A percentile compares a stretch with the other conserved stretches of the same genome.
Evolutionary conservation across 306 rosid genomes (phyloP).

Genomic region (Prinsepia uniflora): DNA sequence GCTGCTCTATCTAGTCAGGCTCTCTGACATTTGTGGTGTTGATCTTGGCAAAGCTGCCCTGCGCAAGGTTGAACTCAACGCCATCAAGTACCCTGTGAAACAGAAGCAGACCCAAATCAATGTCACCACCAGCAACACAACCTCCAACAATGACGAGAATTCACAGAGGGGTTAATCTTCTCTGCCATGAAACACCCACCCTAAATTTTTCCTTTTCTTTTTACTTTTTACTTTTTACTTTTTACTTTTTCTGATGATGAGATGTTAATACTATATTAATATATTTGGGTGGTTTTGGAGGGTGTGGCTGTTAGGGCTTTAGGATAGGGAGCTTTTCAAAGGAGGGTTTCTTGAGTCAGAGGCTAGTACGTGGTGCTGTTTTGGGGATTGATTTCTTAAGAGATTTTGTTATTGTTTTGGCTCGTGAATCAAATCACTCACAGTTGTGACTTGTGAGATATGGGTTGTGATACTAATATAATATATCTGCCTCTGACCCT

Average conservation of each 20-base stretch:
- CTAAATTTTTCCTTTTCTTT: not conserved
- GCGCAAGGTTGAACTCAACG: slow-evolving; percentile 72
- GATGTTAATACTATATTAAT: not conserved
- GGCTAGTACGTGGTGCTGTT: not conserved
- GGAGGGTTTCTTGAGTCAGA: slow-evolving; percentile 3
- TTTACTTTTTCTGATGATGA: too few species aligned
- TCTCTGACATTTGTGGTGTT: slow-evolving; percentile 84
- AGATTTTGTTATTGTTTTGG: slow-evolving; percentile 15
- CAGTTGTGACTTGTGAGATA: too few species aligned
- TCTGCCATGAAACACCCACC: not conserved
- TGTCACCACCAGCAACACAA: not conserved
- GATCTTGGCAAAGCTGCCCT: slow-evolving; percentile 92
- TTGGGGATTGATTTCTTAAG: slow-evolving; percentile 17
- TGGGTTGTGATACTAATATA: too few species aligned
- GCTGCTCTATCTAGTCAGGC: slow-evolving; percentile 78
- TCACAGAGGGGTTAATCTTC: slow-evolving; percentile 4
- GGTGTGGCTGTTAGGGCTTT: not conserved
- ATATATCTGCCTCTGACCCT: too few species aligned
- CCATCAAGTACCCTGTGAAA: slow-evolving; percentile 66
- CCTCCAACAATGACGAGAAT: not conserved
- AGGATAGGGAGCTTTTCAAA: not conserved
- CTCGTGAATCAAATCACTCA: slow-evolving; percentile 2
- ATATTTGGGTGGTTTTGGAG: slow-evolving; percentile 3
- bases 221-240: too few species aligned
- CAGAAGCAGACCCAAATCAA: slow-evolving; percentile 17